Percentiles rank a stretch among this genome's conserved stretches.
Conservation (phyloP, 1,284 basidiomycete species). For the Rhodotorula sp. region DNA sequence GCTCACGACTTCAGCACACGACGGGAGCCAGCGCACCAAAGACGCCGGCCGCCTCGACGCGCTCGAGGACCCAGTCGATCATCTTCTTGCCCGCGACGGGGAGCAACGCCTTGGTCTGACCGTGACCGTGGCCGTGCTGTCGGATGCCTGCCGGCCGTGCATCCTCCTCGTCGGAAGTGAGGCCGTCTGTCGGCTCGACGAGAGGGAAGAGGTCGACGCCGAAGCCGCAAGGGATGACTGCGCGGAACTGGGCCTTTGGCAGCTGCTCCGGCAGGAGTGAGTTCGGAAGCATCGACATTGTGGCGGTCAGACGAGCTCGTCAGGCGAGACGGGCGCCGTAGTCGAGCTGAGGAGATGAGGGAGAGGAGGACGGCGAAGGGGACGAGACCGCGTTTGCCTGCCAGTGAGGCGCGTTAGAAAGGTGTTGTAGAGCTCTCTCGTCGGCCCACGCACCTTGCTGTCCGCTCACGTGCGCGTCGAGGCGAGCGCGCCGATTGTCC, state of each 20-base stretch:
- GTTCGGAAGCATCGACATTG: slow-evolving; percentile 32
- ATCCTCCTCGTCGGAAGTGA: slow-evolving; percentile 24
- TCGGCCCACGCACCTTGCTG: too few relatives aligned
- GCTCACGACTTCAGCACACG: neutral
- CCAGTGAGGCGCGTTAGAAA: too few relatives aligned
- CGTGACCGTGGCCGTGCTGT: slow-evolving; percentile 5
- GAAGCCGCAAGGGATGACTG: slow-evolving; percentile 31
- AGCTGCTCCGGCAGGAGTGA: slow-evolving; percentile 18
- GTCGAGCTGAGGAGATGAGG: neutral
- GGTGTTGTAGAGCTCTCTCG: too few relatives aligned
- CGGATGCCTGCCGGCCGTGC: neutral
- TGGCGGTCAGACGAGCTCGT: neutral
- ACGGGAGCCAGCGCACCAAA: slow-evolving; percentile 60
- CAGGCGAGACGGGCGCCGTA: neutral
- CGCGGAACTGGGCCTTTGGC: slow-evolving; percentile 34
- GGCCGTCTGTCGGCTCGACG: slow-evolving; percentile 24
- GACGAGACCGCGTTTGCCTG: neutral
- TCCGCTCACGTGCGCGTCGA: too few relatives aligned
- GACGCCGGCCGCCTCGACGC: slow-evolving; percentile 83
- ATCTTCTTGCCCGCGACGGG: slow-evolving; percentile 85
- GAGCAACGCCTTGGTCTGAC: slow-evolving; percentile 70
- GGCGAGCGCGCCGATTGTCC: too few relatives aligned
- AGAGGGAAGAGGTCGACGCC: slow-evolving; percentile 41
- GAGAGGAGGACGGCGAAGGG: neutral
- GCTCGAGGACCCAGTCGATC: slow-evolving; percentile 77